Evolutionary conservation across 1,284 basidiomycete genomes (phyloP).

Genomic region (Phellopilus nigrolimitatus): DNA sequence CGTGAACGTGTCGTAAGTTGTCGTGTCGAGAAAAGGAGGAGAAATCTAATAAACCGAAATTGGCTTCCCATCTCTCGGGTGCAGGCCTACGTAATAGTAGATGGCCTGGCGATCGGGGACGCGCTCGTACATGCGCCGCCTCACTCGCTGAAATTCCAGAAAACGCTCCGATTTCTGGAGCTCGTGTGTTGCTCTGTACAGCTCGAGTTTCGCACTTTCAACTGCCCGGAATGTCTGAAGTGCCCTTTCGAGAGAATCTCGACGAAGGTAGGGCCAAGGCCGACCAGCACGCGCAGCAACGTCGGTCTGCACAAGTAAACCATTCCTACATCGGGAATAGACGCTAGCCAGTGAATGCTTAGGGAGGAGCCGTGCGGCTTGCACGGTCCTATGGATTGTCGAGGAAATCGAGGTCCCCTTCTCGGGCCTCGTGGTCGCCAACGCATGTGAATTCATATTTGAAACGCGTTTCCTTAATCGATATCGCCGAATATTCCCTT

Average conservation of each 20-base stretch:
- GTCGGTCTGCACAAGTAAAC: background rate
- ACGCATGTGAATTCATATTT: background rate
- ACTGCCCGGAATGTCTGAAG: background rate
- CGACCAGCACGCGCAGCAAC: background rate
- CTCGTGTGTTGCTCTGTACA: background rate
- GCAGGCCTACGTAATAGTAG: background rate
- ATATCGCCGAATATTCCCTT: conserved; percentile 42
- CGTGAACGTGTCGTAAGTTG: too few species aligned
- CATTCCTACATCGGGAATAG: background rate
- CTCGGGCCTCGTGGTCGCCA: background rate
- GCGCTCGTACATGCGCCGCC: background rate
- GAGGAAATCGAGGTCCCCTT: background rate
- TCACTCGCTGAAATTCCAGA: background rate
- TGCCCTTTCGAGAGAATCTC: conserved; percentile 4
- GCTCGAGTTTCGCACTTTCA: background rate
- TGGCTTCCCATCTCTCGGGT: background rate
- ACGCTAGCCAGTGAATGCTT: background rate
- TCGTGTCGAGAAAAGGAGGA: too few species aligned
- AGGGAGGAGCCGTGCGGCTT: too few species aligned
- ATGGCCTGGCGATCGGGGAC: background rate
- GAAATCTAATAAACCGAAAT: too few species aligned
- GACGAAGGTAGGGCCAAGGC: conserved; percentile 15
- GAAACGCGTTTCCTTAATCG: conserved; percentile 8
- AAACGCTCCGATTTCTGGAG: background rate
- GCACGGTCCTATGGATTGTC: background rate